These are phyloP conservation scores for Colletotrichum orchidophilum DNA, from an alignment of 2,329 filamentous ascomycete genomes.

Conservation along the genomic window DNA sequence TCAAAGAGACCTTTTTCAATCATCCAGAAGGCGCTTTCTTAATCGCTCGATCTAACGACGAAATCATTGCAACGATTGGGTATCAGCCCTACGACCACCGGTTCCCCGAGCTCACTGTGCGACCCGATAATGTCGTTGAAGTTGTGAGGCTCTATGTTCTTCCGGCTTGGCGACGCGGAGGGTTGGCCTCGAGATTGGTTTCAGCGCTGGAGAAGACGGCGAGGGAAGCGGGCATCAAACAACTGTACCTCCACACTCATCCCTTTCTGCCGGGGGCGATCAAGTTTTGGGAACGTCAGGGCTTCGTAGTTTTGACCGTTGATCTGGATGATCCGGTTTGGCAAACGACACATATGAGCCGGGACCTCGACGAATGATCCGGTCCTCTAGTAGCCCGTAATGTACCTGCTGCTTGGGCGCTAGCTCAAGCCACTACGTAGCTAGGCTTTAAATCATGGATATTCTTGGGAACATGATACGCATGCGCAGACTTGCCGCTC, in stretches of 20 bases:
- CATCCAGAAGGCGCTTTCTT: slow-evolving; percentile 37
- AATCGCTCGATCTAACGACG: slow-evolving; percentile 27
- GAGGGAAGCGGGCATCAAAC: slow-evolving; percentile 28
- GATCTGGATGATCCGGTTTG: slow-evolving; percentile 39
- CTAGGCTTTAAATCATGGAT: too few species aligned
- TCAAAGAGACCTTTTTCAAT: slow-evolving; percentile 38
- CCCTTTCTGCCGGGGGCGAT: slow-evolving; percentile 40
- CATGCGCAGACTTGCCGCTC: too few species aligned
- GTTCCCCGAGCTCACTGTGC: slow-evolving; percentile 37
- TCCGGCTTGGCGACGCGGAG: slow-evolving; percentile 38
- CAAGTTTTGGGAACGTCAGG: slow-evolving; percentile 39
- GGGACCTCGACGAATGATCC: background rate
- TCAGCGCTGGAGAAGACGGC: slow-evolving; percentile 33
- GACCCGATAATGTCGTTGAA: slow-evolving; percentile 36
- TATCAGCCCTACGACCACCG: slow-evolving; percentile 40
- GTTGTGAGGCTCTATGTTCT: slow-evolving; percentile 41
- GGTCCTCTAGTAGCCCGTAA: too few species aligned
- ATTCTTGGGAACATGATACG: too few species aligned
- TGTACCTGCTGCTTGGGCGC: too few species aligned
- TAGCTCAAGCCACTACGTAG: too few species aligned
- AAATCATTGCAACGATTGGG: slow-evolving; percentile 39
- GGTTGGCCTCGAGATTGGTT: slow-evolving; percentile 40
- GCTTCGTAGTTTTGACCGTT: slow-evolving; percentile 34
- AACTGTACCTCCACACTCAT: slow-evolving; percentile 42
- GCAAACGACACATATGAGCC: slow-evolving; percentile 41